A percentile compares a stretch with the other conserved stretches of the same genome.
Conservation (phyloP, 106 monocot genomes). For the Amphibolis antarctica region DNA sequence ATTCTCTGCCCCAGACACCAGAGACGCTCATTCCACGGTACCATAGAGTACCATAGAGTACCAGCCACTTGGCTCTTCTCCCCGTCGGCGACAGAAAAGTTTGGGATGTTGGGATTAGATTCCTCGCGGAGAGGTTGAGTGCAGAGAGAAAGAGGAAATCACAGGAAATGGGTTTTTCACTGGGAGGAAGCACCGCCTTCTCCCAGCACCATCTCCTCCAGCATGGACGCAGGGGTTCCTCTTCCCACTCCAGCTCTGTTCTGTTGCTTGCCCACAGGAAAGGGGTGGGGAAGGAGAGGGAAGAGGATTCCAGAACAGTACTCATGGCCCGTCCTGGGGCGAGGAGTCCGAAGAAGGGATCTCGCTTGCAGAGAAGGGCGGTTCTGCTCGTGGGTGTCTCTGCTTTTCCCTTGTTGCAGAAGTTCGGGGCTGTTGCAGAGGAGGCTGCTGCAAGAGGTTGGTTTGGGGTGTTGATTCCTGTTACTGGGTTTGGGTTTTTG, state of each 20-base stretch:
- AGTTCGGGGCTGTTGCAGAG: slow-evolving; percentile 27
- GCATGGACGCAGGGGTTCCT: not conserved
- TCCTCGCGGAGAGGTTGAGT: not conserved
- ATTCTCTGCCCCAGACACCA: too few species aligned
- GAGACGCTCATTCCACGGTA: too few species aligned
- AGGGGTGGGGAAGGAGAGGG: slow-evolving; percentile 9
- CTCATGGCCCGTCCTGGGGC: slow-evolving; percentile 9
- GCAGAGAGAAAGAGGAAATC: not conserved
- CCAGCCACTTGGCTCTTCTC: too few species aligned
- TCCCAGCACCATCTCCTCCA: slow-evolving; percentile 10
- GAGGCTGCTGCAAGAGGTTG: slow-evolving; percentile 21
- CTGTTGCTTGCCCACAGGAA: slow-evolving; percentile 16
- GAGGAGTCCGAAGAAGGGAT: not conserved
- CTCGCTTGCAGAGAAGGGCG: slow-evolving; percentile 21
- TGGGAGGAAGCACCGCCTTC: slow-evolving; percentile 21
- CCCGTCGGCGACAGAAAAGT: too few species aligned
- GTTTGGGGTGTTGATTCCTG: not conserved
- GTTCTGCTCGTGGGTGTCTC: slow-evolving; percentile 46
- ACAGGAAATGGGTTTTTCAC: slow-evolving; percentile 7
- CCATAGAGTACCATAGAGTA: too few species aligned
- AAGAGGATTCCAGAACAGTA: not conserved
- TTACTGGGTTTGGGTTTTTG: not conserved
- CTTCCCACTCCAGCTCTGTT: slow-evolving; percentile 8
- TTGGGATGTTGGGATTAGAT: too few species aligned
- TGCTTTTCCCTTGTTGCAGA: slow-evolving; percentile 34